Percentiles rank a stretch among this genome's conserved stretches.
These are phyloP conservation scores for Triangularia setosa DNA, from an alignment of 2,329 filamentous ascomycete genomes.

Conservation along the genomic window DNA sequence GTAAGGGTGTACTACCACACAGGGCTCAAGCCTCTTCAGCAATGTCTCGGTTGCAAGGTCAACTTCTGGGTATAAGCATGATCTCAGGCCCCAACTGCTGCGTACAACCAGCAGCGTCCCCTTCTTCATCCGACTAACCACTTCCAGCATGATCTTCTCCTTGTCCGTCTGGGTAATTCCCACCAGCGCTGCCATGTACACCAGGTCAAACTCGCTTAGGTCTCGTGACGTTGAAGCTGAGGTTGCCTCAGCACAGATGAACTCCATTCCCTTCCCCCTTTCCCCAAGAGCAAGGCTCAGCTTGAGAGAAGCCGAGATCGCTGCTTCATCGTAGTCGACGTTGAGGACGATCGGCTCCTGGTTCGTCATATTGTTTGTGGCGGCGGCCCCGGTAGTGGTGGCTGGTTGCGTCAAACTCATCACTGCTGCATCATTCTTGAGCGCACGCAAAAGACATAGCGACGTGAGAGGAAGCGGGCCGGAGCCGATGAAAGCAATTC, in stretches of 20 bases:
- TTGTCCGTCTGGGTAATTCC: conserved; percentile 41
- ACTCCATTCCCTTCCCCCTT: conserved; percentile 20
- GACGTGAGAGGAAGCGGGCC: conserved; percentile 48
- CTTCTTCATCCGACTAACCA: conserved; percentile 37
- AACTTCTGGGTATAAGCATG: conserved; percentile 45
- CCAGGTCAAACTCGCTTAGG: conserved; percentile 39
- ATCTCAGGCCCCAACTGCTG: conserved; percentile 42
- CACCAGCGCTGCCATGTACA: conserved; percentile 49
- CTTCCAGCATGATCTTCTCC: conserved; percentile 34
- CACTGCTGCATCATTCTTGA: conserved; percentile 23
- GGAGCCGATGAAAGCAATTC: conserved; percentile 47
- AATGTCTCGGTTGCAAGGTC: conserved; percentile 35
- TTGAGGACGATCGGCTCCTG: conserved; percentile 19
- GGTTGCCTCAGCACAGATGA: conserved; percentile 32
- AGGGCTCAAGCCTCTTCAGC: conserved; percentile 35
- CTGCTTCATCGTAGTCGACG: conserved; percentile 19
- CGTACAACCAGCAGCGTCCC: conserved; percentile 44
- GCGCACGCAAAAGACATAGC: conserved; percentile 38
- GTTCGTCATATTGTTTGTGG: background rate
- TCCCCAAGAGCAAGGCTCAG: conserved; percentile 18
- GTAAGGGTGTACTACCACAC: conserved; percentile 45
- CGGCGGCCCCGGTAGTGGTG: background rate
- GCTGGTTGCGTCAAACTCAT: background rate
- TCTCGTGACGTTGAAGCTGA: conserved; percentile 15
- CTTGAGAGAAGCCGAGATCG: conserved; percentile 18